Evolutionary conservation across 495 filamentous ascomycete species (phyloP).

Genomic region (Aspergillus homomorphus): DNA sequence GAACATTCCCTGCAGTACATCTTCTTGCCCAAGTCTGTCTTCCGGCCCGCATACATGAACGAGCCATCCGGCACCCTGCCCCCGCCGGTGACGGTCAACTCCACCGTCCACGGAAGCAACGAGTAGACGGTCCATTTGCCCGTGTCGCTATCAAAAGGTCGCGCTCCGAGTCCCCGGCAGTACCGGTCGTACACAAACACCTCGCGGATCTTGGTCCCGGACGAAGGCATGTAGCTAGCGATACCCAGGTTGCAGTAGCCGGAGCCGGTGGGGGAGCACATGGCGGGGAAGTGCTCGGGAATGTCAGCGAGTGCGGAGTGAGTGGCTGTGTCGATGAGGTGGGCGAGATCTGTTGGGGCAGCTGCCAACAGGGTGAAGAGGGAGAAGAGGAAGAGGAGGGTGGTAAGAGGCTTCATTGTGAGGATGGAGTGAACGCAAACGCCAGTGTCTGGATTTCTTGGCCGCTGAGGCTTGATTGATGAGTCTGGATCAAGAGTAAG

Average conservation of each 20-base stretch:
- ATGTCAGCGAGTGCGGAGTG: not conserved
- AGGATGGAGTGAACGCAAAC: not conserved
- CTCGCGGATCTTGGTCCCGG: not conserved
- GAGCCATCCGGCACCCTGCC: not conserved
- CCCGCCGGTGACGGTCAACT: not conserved
- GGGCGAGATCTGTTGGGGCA: not conserved
- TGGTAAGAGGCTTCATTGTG: not conserved
- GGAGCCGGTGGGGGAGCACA: not conserved
- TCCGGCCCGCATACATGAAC: slow-evolving; percentile 2
- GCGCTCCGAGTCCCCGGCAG: not conserved
- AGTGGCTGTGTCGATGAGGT: not conserved
- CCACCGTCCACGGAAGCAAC: slow-evolving; percentile 2
- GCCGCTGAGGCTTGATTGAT: not conserved
- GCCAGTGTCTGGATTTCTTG: not conserved
- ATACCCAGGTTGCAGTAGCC: slow-evolving; percentile 3
- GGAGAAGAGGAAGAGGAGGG: not conserved
- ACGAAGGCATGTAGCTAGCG: not conserved
- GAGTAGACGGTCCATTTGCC: not conserved
- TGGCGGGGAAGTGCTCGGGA: not conserved
- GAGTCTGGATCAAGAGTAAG: not conserved
- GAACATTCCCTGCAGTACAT: not conserved
- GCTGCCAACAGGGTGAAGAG: not conserved
- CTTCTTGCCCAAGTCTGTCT: slow-evolving; percentile 2
- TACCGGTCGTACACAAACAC: not conserved
- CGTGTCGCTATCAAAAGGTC: not conserved